These are phyloP conservation scores for Carex littledalei DNA, from an alignment of 176 grass and related monocot species.

Conservation along the genomic window DNA sequence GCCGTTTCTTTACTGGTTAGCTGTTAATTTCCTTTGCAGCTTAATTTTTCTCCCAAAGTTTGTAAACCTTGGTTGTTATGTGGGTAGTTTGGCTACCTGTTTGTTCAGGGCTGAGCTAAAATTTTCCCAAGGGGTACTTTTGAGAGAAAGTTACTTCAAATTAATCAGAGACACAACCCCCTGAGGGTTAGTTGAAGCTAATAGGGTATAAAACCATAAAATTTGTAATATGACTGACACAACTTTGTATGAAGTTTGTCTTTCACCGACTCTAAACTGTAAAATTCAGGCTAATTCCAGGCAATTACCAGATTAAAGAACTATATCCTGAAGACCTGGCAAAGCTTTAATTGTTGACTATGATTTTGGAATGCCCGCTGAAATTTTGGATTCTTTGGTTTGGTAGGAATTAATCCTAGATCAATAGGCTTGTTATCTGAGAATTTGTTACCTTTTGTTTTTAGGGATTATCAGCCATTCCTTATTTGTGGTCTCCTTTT, in stretches of 20 bases:
- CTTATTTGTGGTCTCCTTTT: slow-evolving; percentile 8
- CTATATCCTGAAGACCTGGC: background rate
- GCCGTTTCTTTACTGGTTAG: slow-evolving; percentile 59
- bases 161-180: background rate
- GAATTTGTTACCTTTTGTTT: background rate
- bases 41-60: slow-evolving; percentile 8
- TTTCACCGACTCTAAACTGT: background rate
- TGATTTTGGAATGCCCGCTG: background rate
- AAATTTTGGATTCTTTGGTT: background rate
- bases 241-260: background rate
- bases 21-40: background rate
- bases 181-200: background rate
- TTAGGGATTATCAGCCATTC: slow-evolving; percentile 63
- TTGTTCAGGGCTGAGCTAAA: background rate
- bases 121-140: background rate
- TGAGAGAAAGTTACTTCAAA: background rate
- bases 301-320: background rate
- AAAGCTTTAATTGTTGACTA: background rate
- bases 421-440: background rate
- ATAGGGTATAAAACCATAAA: background rate
- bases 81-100: background rate
- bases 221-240: background rate
- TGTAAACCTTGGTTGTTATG: background rate
- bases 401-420: background rate
- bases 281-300: background rate